phyloP scores from a whole-genome alignment of 83 land plant species.

The Isoetes engelmannii region DNA sequence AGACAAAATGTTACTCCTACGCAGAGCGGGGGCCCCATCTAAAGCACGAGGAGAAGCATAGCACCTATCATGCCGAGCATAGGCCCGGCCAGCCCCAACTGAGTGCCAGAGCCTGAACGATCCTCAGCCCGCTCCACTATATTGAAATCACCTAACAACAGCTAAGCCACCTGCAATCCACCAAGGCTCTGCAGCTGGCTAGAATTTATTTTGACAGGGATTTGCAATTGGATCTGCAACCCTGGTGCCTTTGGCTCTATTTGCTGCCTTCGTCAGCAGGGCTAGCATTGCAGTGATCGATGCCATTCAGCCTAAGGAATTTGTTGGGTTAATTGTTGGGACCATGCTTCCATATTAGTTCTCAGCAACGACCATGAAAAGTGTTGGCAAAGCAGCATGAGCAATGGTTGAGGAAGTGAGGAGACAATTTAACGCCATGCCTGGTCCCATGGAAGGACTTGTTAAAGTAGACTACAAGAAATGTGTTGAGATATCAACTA shows the following conservation, averaged over 20 bases:
- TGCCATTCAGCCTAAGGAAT: slow-evolving; percentile 64
- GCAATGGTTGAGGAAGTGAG: slow-evolving; percentile 90
- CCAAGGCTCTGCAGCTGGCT: too few relatives aligned
- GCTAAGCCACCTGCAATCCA: too few relatives aligned
- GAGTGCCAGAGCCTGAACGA: too few relatives aligned
- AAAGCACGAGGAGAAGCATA: too few relatives aligned
- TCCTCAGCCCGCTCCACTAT: too few relatives aligned
- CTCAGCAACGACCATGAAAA: slow-evolving; percentile 85
- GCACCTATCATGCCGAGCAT: too few relatives aligned
- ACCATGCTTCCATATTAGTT: slow-evolving; percentile 89
- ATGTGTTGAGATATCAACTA: slow-evolving; percentile 81
- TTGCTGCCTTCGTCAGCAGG: slow-evolving; percentile 79
- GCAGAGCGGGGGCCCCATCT: too few relatives aligned
- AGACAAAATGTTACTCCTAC: too few relatives aligned
- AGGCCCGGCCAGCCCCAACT: too few relatives aligned
- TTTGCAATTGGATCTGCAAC: slow-evolving; percentile 93
- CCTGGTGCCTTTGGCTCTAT: slow-evolving; percentile 67
- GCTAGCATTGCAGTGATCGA: slow-evolving; percentile 62
- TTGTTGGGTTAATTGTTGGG: slow-evolving; percentile 74
- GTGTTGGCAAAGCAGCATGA: slow-evolving; percentile 80
- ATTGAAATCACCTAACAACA: too few relatives aligned
- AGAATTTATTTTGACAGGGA: too few relatives aligned
- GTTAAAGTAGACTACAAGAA: slow-evolving; percentile 70
- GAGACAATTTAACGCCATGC: slow-evolving; percentile 63
- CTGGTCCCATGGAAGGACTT: slow-evolving; percentile 68